Base-by-base conservation (phyloP, 2,329 filamentous ascomycete genomes). In the Xylaria arbuscula region DNA sequence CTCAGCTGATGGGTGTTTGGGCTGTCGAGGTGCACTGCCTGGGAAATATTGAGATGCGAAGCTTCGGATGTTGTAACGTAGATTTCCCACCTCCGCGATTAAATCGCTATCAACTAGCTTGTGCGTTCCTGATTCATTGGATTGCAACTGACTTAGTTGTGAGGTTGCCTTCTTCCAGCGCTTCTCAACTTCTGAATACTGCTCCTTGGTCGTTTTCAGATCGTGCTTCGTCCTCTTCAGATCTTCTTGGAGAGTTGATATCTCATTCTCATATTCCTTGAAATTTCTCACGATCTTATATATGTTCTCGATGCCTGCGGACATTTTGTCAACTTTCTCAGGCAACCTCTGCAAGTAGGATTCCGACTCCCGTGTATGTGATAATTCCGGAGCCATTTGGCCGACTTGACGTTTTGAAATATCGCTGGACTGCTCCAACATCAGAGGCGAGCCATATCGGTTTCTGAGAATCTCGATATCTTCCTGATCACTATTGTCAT, bases 61-160 rank as follows among this genome's bases (percentile, higher is more conserved):
- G 38, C 13, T 36, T 11, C n/a, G 50, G 34, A 63, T 38, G 7
- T 5, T 1, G 15, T 36, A 56, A 10, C 61, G 61, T 38, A 63
- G 61, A 8, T 56, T 11, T n/a, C 1, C 15, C 11, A 48, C 28
- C 15, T 19, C 15, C 3, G 17, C 3, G 42, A 56, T 36, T 5
- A 63, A 15, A 3, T 56, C 61, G 7, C 61, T 48, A 24, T 63
- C 61, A 13, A 38, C 2, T 28, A 48, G 38, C 13, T 63, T 50
- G 17, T 13, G 10, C 38, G n/a, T 63, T 40, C 9, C 38, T 42
- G 8, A 13, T 38, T 5, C 42, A 48, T 34, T 34, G 24, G 17
- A 19, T n/a, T 38, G 48, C 24, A 47, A 24, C 19, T 38, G 36
- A 19, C 40, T 6, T 17, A 63, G 19, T n/a, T 63, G 22, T 15